Evolutionary conservation across 1,284 basidiomycete genomes (phyloP).

Genomic region (Apiotrichum gracile): DNA sequence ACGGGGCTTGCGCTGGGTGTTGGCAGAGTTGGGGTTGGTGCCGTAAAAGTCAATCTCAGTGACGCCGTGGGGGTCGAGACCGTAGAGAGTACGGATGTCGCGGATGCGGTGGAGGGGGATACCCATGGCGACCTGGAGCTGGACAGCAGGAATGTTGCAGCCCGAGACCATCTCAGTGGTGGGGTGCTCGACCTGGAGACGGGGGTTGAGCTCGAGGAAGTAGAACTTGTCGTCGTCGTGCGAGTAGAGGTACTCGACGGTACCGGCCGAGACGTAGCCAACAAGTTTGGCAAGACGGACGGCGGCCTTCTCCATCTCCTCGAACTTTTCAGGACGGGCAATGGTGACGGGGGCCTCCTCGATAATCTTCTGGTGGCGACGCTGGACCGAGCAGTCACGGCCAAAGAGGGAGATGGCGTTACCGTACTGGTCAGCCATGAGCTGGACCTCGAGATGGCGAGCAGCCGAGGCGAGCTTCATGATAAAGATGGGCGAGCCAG

Average conservation of each 20-base stretch:
- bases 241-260: slow-evolving; percentile 97
- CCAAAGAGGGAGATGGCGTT: slow-evolving; percentile 99
- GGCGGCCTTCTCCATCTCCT: slow-evolving; percentile 97
- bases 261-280: slow-evolving; percentile 97
- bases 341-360: slow-evolving; percentile 99
- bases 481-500: slow-evolving; percentile 98
- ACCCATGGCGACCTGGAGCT: slow-evolving; percentile 98
- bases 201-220: slow-evolving; percentile 98
- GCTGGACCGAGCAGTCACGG: slow-evolving; percentile 98
- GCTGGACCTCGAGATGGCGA: slow-evolving; percentile 95
- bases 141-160: slow-evolving; percentile 95
- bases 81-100: slow-evolving; percentile 94
- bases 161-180: slow-evolving; percentile 99
- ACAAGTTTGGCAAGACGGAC: slow-evolving; percentile 96
- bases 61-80: slow-evolving; percentile 76
- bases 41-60: slow-evolving; percentile 98
- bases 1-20: slow-evolving; percentile 87
- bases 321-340: slow-evolving; percentile 81
- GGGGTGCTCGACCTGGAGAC: slow-evolving; percentile 98
- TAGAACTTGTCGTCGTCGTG: slow-evolving; percentile 89
- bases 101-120: slow-evolving; percentile 92
- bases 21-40: slow-evolving; percentile 74
- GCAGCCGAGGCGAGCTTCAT: slow-evolving; percentile 99
- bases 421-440: slow-evolving; percentile 98
- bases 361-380: slow-evolving; percentile 99